A percentile compares a stretch with the other conserved stretches of the same genome.
These are phyloP conservation scores for Penicillium glabrum DNA, from an alignment of 2,329 filamentous ascomycete genomes.

Conservation along the genomic window DNA sequence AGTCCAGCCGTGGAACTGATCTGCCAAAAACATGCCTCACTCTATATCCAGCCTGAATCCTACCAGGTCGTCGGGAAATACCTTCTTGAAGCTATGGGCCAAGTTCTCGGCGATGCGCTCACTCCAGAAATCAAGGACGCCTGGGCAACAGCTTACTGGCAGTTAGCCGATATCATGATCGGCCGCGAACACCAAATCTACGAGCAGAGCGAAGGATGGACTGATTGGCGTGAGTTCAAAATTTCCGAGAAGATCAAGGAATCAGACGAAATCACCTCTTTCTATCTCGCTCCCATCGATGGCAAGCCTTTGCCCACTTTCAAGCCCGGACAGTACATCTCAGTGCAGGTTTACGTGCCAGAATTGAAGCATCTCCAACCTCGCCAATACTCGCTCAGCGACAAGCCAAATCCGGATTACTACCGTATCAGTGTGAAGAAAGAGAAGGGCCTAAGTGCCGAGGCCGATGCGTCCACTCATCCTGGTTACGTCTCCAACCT, in stretches of 20 bases:
- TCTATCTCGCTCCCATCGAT: constrained; percentile 67
- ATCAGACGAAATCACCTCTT: constrained; percentile 67
- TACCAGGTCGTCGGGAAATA: constrained; percentile 71
- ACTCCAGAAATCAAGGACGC: constrained; percentile 65
- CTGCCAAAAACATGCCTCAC: constrained; percentile 72
- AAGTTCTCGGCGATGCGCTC: constrained; percentile 66
- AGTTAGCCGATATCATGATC: constrained; percentile 72
- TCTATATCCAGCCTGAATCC: constrained; percentile 67
- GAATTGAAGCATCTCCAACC: constrained; percentile 63
- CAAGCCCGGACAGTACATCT: constrained; percentile 72
- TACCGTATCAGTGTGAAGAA: constrained; percentile 73
- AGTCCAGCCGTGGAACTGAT: constrained; percentile 63
- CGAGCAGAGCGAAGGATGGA: constrained; percentile 61
- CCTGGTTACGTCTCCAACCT: constrained; percentile 70
- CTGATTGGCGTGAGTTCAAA: constrained; percentile 65
- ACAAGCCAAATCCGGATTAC: constrained; percentile 60
- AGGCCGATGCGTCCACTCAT: constrained; percentile 50
- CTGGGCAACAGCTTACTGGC: constrained; percentile 71
- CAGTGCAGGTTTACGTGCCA: constrained; percentile 60
- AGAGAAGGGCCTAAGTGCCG: constrained; percentile 55
- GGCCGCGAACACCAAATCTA: constrained; percentile 65
- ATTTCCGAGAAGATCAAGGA: constrained; percentile 66
- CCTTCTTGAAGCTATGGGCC: constrained; percentile 65
- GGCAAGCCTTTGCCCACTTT: constrained; percentile 61
- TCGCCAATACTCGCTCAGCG: constrained; percentile 72